Percentiles rank a stretch among this genome's conserved stretches.
These are phyloP conservation scores for Ophiostoma tasmaniense DNA, from an alignment of 2,329 filamentous ascomycete species.

Conservation along the genomic window DNA sequence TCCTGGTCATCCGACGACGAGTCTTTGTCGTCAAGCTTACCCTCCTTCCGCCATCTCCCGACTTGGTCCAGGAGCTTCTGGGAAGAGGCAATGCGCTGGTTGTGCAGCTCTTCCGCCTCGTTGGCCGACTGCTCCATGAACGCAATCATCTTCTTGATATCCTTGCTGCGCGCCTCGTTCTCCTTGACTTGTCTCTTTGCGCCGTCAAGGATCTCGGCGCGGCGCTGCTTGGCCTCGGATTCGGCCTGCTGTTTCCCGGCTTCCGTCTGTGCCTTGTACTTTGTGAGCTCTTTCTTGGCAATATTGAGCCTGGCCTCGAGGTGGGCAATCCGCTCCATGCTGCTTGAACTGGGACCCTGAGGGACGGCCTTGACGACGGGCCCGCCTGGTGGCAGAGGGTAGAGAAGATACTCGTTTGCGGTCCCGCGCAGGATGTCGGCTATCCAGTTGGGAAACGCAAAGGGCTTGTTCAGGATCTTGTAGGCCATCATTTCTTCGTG, in stretches of 20 bases:
- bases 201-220: not conserved
- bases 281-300: not conserved
- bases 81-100: not conserved
- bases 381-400: not conserved
- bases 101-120: not conserved
- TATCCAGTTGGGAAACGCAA: not conserved
- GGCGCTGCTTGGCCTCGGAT: not conserved
- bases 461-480: not conserved
- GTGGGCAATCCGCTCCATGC: too few species aligned
- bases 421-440: not conserved
- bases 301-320: not conserved
- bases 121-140: not conserved
- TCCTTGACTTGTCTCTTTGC: not conserved
- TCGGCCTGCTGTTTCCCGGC: not conserved
- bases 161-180: not conserved
- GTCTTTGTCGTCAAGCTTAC: not conserved
- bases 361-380: not conserved
- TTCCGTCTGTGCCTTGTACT: not conserved
- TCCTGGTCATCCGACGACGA: not conserved
- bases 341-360: not conserved
- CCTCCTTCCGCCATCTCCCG: not conserved
- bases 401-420: not conserved
- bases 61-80: not conserved
- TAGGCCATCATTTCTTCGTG: not conserved
- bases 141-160: not conserved